Evolutionary conservation across 805 yeast species (phyloP).

Genomic region (Metschnikowia cubensis): DNA sequence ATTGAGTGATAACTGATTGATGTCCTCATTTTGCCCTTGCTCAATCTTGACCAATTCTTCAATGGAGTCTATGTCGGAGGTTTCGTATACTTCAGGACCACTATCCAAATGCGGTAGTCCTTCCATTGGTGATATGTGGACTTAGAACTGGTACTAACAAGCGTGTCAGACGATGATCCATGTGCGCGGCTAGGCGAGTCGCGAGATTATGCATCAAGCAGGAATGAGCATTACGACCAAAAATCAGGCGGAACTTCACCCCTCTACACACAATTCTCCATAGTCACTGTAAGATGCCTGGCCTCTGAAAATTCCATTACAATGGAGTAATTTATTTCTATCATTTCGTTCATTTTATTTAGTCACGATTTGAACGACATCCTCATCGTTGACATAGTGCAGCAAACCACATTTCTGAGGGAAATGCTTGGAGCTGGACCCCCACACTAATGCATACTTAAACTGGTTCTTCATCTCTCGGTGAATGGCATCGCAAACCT

Average conservation of each 20-base stretch:
- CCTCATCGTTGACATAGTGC: constrained; percentile 86
- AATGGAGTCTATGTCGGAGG: constrained; percentile 42
- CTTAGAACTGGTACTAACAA: neutral
- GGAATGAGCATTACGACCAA: neutral
- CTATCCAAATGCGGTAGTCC: constrained; percentile 9
- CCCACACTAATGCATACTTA: constrained; percentile 96
- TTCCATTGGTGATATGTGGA: constrained; percentile 4
- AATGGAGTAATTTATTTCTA: neutral
- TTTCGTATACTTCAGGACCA: constrained; percentile 39
- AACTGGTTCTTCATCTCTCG: constrained; percentile 88
- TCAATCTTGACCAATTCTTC: constrained; percentile 12
- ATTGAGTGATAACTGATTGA: constrained; percentile 13
- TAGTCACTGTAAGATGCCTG: neutral
- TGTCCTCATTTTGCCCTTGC: constrained; percentile 6
- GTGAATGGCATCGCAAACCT: constrained; percentile 88
- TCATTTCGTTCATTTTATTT: constrained; percentile 43
- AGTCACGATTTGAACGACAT: constrained; percentile 86
- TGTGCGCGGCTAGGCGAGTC: constrained; percentile 1
- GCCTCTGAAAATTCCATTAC: neutral
- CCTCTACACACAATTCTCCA: neutral
- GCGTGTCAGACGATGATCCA: neutral
- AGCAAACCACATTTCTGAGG: constrained; percentile 94
- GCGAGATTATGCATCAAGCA: constrained; percentile 1
- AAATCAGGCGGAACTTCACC: neutral
- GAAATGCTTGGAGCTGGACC: constrained; percentile 88